Evolutionary conservation across 2,329 filamentous ascomycete species (phyloP).

Genomic region (Cladosporium sp.): DNA sequence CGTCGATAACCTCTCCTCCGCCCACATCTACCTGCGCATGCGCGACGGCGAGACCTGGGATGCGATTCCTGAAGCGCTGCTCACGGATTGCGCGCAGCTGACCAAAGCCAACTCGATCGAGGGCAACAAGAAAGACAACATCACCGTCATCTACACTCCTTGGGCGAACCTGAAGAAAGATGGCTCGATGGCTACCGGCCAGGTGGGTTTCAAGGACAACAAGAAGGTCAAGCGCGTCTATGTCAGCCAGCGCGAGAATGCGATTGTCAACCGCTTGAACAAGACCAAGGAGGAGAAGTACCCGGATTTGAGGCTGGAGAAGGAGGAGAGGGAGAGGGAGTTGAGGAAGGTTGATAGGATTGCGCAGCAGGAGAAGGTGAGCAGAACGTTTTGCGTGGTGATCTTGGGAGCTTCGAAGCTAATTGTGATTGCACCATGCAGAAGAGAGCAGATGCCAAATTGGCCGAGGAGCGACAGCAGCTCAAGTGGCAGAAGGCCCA

Average conservation of each 20-base stretch:
- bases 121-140: conserved; percentile 98
- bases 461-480: conserved; percentile 77
- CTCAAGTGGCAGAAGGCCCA: conserved; percentile 96
- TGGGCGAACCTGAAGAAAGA: conserved; percentile 97
- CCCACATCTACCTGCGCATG: conserved; percentile 91
- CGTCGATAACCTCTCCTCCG: conserved; percentile 93
- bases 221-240: conserved; percentile 81
- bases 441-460: conserved; percentile 71
- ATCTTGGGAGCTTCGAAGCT: not conserved
- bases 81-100: conserved; percentile 89
- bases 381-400: conserved; percentile 13
- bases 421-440: conserved; percentile 12
- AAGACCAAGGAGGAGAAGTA: conserved; percentile 90
- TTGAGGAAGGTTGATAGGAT: conserved; percentile 68
- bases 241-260: conserved; percentile 76
- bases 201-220: conserved; percentile 89
- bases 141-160: conserved; percentile 94
- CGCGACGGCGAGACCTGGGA: conserved; percentile 79
- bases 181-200: conserved; percentile 89
- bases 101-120: conserved; percentile 99
- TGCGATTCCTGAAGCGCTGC: conserved; percentile 65
- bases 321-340: conserved; percentile 69
- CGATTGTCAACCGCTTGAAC: conserved; percentile 94
- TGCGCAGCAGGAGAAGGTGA: conserved; percentile 58
- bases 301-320: conserved; percentile 78